A percentile compares a stretch with the other conserved stretches of the same genome.
Evolutionary conservation across 352 stramenopile species (phyloP).

Genomic region (Lagenidium sp.): DNA sequence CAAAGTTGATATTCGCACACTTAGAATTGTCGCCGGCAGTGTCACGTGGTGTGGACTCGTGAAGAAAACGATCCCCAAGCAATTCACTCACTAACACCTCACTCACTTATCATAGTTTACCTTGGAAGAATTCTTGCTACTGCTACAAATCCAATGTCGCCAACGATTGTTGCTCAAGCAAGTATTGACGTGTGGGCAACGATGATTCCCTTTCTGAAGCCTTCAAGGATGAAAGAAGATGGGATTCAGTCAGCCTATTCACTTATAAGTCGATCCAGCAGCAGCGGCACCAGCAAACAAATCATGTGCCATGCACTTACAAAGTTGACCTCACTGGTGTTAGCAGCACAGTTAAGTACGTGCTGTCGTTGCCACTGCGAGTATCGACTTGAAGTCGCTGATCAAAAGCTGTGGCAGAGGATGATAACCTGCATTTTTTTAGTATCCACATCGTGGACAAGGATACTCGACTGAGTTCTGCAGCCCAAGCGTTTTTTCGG

Average conservation of each 20-base stretch:
- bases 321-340: no score
- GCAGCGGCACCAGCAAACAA: neutral
- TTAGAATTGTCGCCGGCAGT: slow-evolving; percentile 10
- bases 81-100: no score
- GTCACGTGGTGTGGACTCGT: slow-evolving; percentile 9
- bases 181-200: slow-evolving; percentile 13
- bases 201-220: slow-evolving; percentile 11
- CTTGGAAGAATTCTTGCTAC: slow-evolving; percentile 2
- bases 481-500: neutral
- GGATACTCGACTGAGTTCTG: no score
- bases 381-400: no score
- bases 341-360: no score
- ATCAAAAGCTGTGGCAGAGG: no score
- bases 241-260: no score
- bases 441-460: no score
- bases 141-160: neutral
- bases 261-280: neutral
- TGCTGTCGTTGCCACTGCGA: no score
- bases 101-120: slow-evolving; percentile 6
- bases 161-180: neutral
- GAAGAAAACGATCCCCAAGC: no score
- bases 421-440: no score
- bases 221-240: slow-evolving; percentile 12
- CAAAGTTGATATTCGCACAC: neutral
- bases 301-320: no score